phyloP scores from a whole-genome alignment of 2,329 filamentous ascomycete species.

The Xenosphaeropsis pyriputrescens region DNA sequence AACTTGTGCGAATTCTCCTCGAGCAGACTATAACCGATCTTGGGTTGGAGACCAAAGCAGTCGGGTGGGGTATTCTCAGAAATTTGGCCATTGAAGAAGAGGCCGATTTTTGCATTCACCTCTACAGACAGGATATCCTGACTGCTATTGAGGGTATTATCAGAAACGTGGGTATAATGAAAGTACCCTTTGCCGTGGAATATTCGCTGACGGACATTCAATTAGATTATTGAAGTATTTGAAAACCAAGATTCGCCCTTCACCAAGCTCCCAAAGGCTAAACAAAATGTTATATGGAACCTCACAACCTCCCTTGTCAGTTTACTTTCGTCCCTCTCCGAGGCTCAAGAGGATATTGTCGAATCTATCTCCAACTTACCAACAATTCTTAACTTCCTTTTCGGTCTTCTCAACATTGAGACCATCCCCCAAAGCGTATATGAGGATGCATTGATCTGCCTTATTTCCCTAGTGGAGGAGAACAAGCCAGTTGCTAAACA shows the following conservation, averaged over 20 bases:
- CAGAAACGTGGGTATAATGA: conserved; percentile 27
- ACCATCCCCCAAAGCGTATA: conserved; percentile 21
- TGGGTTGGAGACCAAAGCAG: conserved; percentile 45
- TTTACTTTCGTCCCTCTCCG: conserved; percentile 36
- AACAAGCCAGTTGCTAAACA: conserved; percentile 35
- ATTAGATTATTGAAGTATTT: conserved; percentile 15
- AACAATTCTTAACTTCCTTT: conserved; percentile 36
- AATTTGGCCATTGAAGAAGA: conserved; percentile 49
- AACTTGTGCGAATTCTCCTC: conserved; percentile 47
- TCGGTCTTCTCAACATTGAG: conserved; percentile 30
- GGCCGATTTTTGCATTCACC: conserved; percentile 49
- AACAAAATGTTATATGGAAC: conserved; percentile 36
- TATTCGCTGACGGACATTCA: background rate
- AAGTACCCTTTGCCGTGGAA: background rate
- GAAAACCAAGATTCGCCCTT: conserved; percentile 24
- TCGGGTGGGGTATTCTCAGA: conserved; percentile 53
- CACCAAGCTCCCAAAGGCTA: conserved; percentile 32
- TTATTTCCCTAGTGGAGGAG: conserved; percentile 45
- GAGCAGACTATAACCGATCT: conserved; percentile 49
- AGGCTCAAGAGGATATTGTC: conserved; percentile 45
- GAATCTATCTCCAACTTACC: conserved; percentile 34
- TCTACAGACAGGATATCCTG: conserved; percentile 46
- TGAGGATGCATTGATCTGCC: conserved; percentile 35
- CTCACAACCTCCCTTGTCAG: conserved; percentile 37
- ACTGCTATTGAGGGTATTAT: conserved; percentile 43